These are phyloP conservation scores for Secale cereale DNA, from an alignment of 176 grass and related monocot species.

Conservation along the genomic window DNA sequence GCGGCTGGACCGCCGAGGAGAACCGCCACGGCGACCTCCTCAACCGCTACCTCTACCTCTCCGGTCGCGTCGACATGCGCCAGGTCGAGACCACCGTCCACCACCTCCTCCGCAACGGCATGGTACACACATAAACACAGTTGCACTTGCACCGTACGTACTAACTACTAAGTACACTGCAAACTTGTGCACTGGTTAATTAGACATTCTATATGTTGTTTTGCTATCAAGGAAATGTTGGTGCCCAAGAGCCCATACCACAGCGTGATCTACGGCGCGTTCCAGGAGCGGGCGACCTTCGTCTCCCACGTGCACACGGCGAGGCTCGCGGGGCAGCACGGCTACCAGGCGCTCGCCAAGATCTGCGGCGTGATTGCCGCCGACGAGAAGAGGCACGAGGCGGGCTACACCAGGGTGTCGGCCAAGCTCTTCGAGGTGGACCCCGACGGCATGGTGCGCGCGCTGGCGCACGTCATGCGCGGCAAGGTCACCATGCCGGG, in stretches of 20 bases:
- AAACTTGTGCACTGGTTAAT: no score
- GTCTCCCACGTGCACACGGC: not conserved
- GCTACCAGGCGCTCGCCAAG: not conserved
- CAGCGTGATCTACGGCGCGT: conserved; percentile 10
- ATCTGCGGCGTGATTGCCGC: not conserved
- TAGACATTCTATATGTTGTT: not conserved
- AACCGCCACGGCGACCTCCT: conserved; percentile 66
- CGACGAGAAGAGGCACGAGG: conserved; percentile 9
- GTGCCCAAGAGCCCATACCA: conserved; percentile 5
- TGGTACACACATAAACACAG: not conserved
- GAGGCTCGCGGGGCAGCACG: conserved; percentile 2
- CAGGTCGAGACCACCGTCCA: conserved; percentile 34
- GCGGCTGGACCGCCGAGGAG: conserved; percentile 70
- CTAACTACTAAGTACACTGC: no score
- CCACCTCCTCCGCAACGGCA: conserved; percentile 38
- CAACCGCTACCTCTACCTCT: conserved; percentile 43
- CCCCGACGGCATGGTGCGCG: conserved; percentile 5
- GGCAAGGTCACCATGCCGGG: conserved; percentile 8
- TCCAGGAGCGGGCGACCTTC: conserved; percentile 2
- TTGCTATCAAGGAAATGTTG: not conserved
- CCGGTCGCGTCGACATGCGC: conserved; percentile 42
- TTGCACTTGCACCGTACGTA: not conserved
- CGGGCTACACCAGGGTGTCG: not conserved
- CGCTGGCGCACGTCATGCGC: not conserved
- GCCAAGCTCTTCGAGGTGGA: conserved; percentile 1